These are phyloP conservation scores for Aphanocladium album DNA, from an alignment of 2,329 filamentous ascomycete genomes.

Conservation along the genomic window DNA sequence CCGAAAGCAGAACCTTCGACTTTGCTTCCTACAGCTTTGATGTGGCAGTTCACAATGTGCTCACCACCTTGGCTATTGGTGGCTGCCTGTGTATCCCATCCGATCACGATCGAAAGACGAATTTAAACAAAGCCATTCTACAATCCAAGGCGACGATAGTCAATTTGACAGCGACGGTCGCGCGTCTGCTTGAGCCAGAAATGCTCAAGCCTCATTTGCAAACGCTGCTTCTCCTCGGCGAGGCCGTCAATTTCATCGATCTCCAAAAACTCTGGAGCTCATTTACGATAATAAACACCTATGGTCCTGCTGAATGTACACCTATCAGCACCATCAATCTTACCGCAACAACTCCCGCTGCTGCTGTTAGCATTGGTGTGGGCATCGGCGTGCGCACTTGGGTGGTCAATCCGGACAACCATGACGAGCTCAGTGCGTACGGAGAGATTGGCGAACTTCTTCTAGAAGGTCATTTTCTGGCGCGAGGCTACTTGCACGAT, in stretches of 20 bases:
- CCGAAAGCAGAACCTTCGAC: constrained; percentile 5
- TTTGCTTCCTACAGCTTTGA: constrained; percentile 19
- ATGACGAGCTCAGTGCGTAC: constrained; percentile 17
- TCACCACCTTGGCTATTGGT: background rate
- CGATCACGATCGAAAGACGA: constrained; percentile 12
- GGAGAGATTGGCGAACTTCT: constrained; percentile 29
- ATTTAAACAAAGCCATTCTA: constrained; percentile 14
- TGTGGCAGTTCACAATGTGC: background rate
- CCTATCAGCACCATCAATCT: background rate
- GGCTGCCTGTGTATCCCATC: constrained; percentile 18
- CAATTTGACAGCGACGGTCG: constrained; percentile 14
- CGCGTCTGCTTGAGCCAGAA: background rate
- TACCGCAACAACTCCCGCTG: background rate
- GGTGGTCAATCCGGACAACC: constrained; percentile 21
- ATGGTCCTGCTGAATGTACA: constrained; percentile 35
- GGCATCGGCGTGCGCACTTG: constrained; percentile 19
- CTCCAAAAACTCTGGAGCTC: constrained; percentile 15
- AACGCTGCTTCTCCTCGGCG: constrained; percentile 21
- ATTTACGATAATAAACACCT: constrained; percentile 34
- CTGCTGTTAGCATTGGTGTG: constrained; percentile 24
- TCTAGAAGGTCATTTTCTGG: constrained; percentile 42
- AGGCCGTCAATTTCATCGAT: constrained; percentile 27
- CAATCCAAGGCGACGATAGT: background rate
- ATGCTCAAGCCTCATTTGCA: constrained; percentile 13
- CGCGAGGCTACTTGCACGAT: constrained; percentile 44